Base-by-base conservation (phyloP, 441 rosid genomes). In the Dalechampia spathulata region DNA sequence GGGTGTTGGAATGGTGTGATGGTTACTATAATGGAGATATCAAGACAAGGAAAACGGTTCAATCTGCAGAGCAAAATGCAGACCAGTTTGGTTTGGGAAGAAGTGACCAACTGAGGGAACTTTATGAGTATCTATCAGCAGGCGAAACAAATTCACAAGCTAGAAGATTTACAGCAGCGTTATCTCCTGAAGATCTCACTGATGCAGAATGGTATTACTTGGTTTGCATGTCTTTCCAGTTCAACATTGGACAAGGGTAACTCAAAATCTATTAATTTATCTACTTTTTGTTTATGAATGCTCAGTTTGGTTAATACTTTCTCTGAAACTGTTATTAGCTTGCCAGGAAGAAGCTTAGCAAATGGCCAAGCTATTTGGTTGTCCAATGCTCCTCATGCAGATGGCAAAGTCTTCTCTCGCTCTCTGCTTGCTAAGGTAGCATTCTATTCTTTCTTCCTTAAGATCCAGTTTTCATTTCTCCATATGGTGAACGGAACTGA, bases 121-220 rank as follows among this genome's bases (percentile, higher is more conserved):
- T 87, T 60, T 90, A 78, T 20, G 49, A 64, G 37, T 67, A 75
- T 32, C 65, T 90, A 64, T 82, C 69, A 27, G 86, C 72, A 65
- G 91, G 74, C 26, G 94, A 90, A 56, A 43, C 45, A 2, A 78
- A 67, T 21, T 76, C 47, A 49, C 75, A 72, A 32, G 51, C 66
- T 49, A 70, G 61, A 67, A 58, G 81, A 61, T 75, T 82, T 62
- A 62, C 75, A 47, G 78, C 78, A 45, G 74, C 81, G 45, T 71
- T 87, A 59, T 83, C 96, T 60, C 93, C 94, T 1, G 94, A 87
- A 52, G 97, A 90, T 72, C 85, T 90, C 25, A 68, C 94, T 10
- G 90, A 87, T 65, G 84, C 83, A 42, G 96, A 90, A 74, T 90
- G 96, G 96, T 87, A 87, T 72, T 90, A 87, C 76, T 58, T 90